Evolutionary conservation across 371 early-diverging fungal species (phyloP).

Genomic region (Parasitella parasitica): DNA sequence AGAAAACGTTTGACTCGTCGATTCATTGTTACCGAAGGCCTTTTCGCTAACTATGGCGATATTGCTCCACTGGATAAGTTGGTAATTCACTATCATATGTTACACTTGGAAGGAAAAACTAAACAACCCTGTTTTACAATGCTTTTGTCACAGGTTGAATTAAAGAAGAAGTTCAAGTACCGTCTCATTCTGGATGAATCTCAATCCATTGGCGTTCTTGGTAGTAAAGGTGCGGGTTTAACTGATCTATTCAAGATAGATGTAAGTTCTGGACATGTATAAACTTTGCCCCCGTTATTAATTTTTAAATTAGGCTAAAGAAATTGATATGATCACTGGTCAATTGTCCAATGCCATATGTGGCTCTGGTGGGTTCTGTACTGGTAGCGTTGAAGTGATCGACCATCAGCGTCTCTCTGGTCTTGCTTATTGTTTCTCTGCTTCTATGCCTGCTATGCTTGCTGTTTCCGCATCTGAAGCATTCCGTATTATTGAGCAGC

Average conservation of each 20-base stretch:
- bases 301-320: conserved; percentile 37
- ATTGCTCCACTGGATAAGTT: conserved; percentile 85
- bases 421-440: conserved; percentile 96
- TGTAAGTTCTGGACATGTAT: background rate
- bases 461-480: conserved; percentile 89
- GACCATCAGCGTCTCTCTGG: conserved; percentile 97
- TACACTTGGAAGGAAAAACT: conserved; percentile 1
- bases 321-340: conserved; percentile 95
- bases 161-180: conserved; percentile 96
- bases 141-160: conserved; percentile 42
- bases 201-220: conserved; percentile 92
- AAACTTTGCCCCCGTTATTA: background rate
- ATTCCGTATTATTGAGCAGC: conserved; percentile 65
- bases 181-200: conserved; percentile 97
- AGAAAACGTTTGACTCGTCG: conserved; percentile 86
- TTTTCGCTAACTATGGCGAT: conserved; percentile 93
- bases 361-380: conserved; percentile 96
- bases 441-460: conserved; percentile 98
- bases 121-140: background rate
- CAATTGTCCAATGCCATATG: conserved; percentile 86
- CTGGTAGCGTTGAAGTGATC: conserved; percentile 82
- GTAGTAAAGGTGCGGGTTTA: conserved; percentile 87
- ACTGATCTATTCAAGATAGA: conserved; percentile 83
- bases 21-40: conserved; percentile 96
- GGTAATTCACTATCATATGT: conserved; percentile 26